phyloP scores from a whole-genome alignment of 208 protist genomes.

The Leishmania guyanensis region DNA sequence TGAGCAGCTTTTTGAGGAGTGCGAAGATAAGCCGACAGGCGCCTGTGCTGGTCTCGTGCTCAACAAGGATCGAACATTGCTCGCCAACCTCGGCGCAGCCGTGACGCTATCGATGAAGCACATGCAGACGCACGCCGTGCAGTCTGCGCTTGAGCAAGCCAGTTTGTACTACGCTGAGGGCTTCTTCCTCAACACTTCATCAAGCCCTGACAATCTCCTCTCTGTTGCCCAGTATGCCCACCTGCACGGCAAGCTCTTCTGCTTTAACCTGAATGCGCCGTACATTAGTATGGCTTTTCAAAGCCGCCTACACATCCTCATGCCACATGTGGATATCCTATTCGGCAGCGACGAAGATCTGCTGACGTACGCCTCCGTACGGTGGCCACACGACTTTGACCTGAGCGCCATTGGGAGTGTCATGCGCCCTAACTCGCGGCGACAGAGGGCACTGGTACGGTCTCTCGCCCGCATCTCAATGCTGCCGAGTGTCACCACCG shows the following conservation, averaged over 20 bases:
- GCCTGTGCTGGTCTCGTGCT: conserved; percentile 96
- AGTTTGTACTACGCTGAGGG: conserved; percentile 88
- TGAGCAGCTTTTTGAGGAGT: conserved; percentile 70
- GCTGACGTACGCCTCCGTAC: conserved; percentile 58
- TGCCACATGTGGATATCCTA: conserved; percentile 95
- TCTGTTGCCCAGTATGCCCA: conserved; percentile 80
- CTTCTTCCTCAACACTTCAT: conserved; percentile 96
- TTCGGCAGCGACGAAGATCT: conserved; percentile 96
- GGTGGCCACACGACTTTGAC: conserved; percentile 63
- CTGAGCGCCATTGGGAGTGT: conserved; percentile 9
- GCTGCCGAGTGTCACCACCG: conserved; percentile 61
- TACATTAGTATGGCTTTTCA: conserved; percentile 94
- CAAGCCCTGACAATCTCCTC: conserved; percentile 79
- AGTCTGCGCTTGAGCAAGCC: conserved; percentile 58
- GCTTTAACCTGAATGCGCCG: conserved; percentile 95
- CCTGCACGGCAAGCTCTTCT: conserved; percentile 90
- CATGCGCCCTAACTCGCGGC: conserved; percentile 12
- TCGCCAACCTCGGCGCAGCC: conserved; percentile 95
- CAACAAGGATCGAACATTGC: conserved; percentile 90
- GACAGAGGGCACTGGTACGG: conserved; percentile 25
- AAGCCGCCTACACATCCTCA: conserved; percentile 64
- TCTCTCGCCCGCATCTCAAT: conserved; percentile 63
- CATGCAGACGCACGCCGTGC: conserved; percentile 53
- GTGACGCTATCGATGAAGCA: conserved; percentile 86
- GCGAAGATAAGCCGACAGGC: conserved; percentile 84